Percentiles rank a stretch among this genome's conserved stretches.
These are phyloP conservation scores for Erodium maritimum DNA, from an alignment of 345 rosid species.

Conservation along the genomic window DNA sequence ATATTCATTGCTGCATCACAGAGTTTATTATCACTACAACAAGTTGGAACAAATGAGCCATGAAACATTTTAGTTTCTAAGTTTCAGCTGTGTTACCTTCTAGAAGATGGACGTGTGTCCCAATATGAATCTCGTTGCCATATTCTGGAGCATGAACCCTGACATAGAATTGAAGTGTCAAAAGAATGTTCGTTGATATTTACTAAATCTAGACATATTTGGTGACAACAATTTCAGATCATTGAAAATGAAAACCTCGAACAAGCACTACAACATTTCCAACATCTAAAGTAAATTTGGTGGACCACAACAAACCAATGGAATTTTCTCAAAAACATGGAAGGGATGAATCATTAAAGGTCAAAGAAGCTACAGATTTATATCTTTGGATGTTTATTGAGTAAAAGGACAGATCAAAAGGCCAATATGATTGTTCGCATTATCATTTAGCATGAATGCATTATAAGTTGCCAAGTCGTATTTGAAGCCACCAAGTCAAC, in stretches of 20 bases:
- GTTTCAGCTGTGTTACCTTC: slow-evolving; percentile 20
- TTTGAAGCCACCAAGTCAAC: too few species aligned
- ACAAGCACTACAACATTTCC: too few species aligned
- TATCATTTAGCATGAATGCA: background rate
- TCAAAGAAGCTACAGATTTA: background rate
- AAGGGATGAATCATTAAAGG: background rate
- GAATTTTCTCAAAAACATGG: background rate
- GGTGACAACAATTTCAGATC: background rate
- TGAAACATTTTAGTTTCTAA: too few species aligned
- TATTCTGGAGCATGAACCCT: slow-evolving; percentile 95
- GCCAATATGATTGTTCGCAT: background rate
- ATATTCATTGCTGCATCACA: slow-evolving; percentile 60
- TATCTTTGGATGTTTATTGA: background rate
- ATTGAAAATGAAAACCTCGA: too few species aligned
- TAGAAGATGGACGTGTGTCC: slow-evolving; percentile 71
- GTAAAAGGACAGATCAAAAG: background rate
- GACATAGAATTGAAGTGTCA: slow-evolving; percentile 10
- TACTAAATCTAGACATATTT: too few species aligned
- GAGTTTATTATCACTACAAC: slow-evolving; percentile 12
- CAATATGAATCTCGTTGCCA: slow-evolving; percentile 95
- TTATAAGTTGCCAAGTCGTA: background rate
- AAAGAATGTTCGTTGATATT: background rate
- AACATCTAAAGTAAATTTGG: too few species aligned
- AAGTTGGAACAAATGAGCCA: background rate
- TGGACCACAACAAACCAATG: too few species aligned